Evolutionary conservation across 2,329 filamentous ascomycete genomes (phyloP), one percentile per base, ranked within the genome.

Genomic region (Trichoderma sp.): DNA sequence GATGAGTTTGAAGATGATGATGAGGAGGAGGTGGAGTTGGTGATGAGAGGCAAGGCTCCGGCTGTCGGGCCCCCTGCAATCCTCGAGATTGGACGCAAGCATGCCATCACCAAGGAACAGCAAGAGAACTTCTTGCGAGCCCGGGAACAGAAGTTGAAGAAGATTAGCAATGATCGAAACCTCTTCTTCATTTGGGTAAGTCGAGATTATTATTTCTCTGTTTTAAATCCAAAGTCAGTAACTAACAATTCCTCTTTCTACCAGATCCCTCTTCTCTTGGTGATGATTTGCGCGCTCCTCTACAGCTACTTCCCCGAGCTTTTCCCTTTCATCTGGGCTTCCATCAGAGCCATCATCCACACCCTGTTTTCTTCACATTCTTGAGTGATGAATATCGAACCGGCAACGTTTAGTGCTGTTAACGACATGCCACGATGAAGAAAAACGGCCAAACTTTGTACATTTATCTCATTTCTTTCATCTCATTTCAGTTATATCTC

Each of bases 161-260:
- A 85, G 72, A 82, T 91, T 72, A 86, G 88, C 74, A 88, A 87
- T 72, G 90, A 92, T 76, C 86, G 86, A 75, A 91, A 91, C 77
- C 82, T 92, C 59, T 92, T 90, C 82, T 90, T 91, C 75, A 85
- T 92, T 76, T 92, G 90, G 90, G 89, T 91, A 86, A 77, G 84
- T 80, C 26, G n/a, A n/a, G 9, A 17, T 17, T 34, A 34, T 63
- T 39, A 2, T 17, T 15, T 9, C 9, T n/a, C 30, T 9, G 15
- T 26, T 23, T 32, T 32, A 53, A 26, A 69, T 20, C 30, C 15
- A 13, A 11, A 3, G 5, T 6, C 7, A n/a, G 47, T 32, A 28
- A n/a, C 68, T 39, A 34, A 64, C 77, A 78, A 80, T 69, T 23
- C 30, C n/a, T 69, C n/a, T 36, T n/a, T 20, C 47, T 7, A 15